phyloP scores from a whole-genome alignment of 257 asterid species.

The Solanum sejunctum region DNA sequence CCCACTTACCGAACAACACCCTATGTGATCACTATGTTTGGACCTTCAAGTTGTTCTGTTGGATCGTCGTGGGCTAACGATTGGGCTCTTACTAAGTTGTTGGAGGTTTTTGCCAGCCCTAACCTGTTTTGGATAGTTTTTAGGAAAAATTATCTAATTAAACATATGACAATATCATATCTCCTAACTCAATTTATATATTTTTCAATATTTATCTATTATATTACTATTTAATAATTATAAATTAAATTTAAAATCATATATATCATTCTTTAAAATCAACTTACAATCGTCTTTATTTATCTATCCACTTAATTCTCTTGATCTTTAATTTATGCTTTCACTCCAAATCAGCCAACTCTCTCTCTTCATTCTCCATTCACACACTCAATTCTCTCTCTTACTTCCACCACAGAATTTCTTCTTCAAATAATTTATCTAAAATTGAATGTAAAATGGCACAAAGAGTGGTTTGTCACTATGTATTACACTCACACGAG shows the following conservation, averaged over 20 bases:
- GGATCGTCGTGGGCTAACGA: not conserved
- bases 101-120: not conserved
- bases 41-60: not conserved
- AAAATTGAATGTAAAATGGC: not conserved
- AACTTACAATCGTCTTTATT: not conserved
- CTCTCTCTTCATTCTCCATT: not conserved
- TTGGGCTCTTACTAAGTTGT: not conserved
- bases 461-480: not conserved
- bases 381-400: not conserved
- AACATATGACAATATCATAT: too few relatives aligned
- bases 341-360: too few relatives aligned
- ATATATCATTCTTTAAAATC: not conserved
- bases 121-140: not conserved
- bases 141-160: too few relatives aligned
- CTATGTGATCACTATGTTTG: not conserved
- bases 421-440: not conserved
- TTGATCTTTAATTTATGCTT: not conserved
- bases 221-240: not conserved
- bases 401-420: too few relatives aligned
- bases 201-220: not conserved
- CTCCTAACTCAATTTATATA: not conserved
- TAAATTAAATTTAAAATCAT: not conserved
- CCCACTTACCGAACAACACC: not conserved
- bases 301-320: not conserved
- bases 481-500: not conserved